Evolutionary conservation across 108 stramenopile genomes (phyloP).

Genomic region (Craspedostauros australis): DNA sequence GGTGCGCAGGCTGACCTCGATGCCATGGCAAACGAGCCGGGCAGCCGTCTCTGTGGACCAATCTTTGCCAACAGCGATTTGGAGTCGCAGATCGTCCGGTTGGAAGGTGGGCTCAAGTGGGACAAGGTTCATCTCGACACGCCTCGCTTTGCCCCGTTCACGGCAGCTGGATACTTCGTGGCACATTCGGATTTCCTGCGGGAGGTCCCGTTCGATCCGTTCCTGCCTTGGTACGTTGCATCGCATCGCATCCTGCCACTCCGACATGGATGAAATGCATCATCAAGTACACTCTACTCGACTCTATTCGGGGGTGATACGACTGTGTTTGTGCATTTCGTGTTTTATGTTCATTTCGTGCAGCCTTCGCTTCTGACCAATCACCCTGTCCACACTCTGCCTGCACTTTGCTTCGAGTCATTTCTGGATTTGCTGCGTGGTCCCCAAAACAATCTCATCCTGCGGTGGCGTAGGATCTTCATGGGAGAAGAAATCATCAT

Average conservation of each 20-base stretch:
- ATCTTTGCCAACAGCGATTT: slow-evolving; percentile 78
- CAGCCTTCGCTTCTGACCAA: too few relatives aligned
- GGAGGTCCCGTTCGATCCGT: slow-evolving; percentile 96
- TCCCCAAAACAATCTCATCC: too few relatives aligned
- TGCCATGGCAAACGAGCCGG: slow-evolving; percentile 32
- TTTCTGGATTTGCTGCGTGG: too few relatives aligned
- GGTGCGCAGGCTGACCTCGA: slow-evolving; percentile 48
- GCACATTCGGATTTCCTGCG: slow-evolving; percentile 44
- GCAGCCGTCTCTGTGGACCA: slow-evolving; percentile 75
- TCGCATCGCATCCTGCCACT: too few relatives aligned
- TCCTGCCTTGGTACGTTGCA: slow-evolving; percentile 95
- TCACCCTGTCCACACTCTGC: too few relatives aligned
- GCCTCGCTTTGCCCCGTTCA: slow-evolving; percentile 80
- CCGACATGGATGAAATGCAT: too few relatives aligned
- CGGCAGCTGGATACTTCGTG: slow-evolving; percentile 75
- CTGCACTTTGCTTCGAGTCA: too few relatives aligned
- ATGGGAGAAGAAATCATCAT: slow-evolving; percentile 97
- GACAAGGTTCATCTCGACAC: slow-evolving; percentile 49
- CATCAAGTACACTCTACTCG: too few relatives aligned
- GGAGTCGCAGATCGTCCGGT: slow-evolving; percentile 84
- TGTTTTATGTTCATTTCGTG: too few relatives aligned
- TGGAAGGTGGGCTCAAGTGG: slow-evolving; percentile 63
- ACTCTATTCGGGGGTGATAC: too few relatives aligned
- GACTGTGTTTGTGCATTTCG: too few relatives aligned
- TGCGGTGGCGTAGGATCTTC: too few relatives aligned